A percentile compares a stretch with the other conserved stretches of the same genome.
These are phyloP conservation scores for Barnettozyma hawaiiensis DNA, from an alignment of 1,139 yeast genomes.

Conservation along the genomic window DNA sequence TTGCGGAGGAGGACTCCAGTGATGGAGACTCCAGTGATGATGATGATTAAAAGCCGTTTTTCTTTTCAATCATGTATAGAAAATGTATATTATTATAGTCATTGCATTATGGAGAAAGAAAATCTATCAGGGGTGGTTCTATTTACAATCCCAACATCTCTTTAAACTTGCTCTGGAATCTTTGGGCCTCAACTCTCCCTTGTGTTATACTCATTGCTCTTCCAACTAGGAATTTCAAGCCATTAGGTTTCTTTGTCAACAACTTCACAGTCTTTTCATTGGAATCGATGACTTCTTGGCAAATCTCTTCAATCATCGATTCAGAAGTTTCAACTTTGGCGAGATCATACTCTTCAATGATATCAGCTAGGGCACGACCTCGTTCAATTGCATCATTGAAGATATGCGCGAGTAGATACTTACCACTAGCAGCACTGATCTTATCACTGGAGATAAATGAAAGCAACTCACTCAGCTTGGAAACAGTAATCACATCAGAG, in stretches of 20 bases:
- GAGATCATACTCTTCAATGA: conserved; percentile 56
- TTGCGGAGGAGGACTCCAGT: conserved; percentile 27
- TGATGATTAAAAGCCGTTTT: not conserved
- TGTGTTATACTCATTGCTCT: conserved; percentile 74
- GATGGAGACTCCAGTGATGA: conserved; percentile 21
- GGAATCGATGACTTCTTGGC: conserved; percentile 53
- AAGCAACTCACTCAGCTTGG: conserved; percentile 41
- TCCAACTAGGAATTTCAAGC: conserved; percentile 70
- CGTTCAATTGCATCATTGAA: conserved; percentile 35
- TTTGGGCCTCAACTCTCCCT: conserved; percentile 55
- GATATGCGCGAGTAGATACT: conserved; percentile 53
- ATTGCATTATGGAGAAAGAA: not conserved
- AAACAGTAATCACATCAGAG: conserved; percentile 32
- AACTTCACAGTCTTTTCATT: conserved; percentile 50
- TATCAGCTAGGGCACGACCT: conserved; percentile 29
- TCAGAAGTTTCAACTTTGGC: conserved; percentile 31
- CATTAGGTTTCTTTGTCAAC: conserved; percentile 38
- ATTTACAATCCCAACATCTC: conserved; percentile 20
- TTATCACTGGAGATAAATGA: conserved; percentile 33
- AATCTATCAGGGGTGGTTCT: not conserved
- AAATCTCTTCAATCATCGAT: conserved; percentile 45
- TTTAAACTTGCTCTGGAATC: conserved; percentile 42
- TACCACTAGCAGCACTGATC: conserved; percentile 58
- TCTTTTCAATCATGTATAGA: not conserved
- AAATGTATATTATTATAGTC: not conserved